phyloP scores from a whole-genome alignment of 1,284 basidiomycete species.

The Xanthoconium separans region DNA sequence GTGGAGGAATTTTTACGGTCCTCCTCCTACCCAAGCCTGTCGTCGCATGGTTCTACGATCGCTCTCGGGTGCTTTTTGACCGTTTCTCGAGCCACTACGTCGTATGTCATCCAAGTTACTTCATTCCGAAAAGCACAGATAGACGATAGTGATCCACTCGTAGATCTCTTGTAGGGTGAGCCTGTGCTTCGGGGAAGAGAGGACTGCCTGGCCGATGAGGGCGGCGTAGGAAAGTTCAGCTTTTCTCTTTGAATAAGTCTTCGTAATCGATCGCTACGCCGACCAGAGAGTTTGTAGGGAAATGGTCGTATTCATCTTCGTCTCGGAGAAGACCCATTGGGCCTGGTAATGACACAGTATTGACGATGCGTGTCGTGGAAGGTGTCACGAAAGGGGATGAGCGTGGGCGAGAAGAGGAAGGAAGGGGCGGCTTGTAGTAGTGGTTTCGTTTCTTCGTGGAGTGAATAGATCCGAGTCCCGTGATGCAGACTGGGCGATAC shows the following conservation, averaged over 20 bases:
- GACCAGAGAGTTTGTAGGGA: slow-evolving; percentile 81
- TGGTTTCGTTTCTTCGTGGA: slow-evolving; percentile 44
- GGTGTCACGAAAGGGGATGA: slow-evolving; percentile 55
- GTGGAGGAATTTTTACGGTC: slow-evolving; percentile 70
- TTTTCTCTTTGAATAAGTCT: slow-evolving; percentile 73
- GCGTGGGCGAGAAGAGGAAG: slow-evolving; percentile 47
- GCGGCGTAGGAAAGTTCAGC: slow-evolving; percentile 91
- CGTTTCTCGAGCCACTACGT: slow-evolving; percentile 38
- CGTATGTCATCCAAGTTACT: slow-evolving; percentile 86
- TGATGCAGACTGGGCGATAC: slow-evolving; percentile 21
- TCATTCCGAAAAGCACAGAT: slow-evolving; percentile 92
- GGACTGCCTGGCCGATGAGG: slow-evolving; percentile 91
- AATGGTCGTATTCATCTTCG: slow-evolving; percentile 60
- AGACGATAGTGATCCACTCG: slow-evolving; percentile 91
- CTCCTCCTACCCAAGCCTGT: slow-evolving; percentile 65
- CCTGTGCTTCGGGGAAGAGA: slow-evolving; percentile 80
- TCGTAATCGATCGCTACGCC: too few relatives aligned
- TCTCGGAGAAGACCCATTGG: slow-evolving; percentile 62
- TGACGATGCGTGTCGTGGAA: slow-evolving; percentile 49
- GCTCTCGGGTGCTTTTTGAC: slow-evolving; percentile 66
- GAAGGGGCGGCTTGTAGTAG: slow-evolving; percentile 47
- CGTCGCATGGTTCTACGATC: slow-evolving; percentile 70
- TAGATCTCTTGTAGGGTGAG: slow-evolving; percentile 96
- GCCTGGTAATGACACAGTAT: slow-evolving; percentile 77
- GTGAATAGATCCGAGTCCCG: slow-evolving; percentile 35